Base-by-base conservation (phyloP, 2,329 filamentous ascomycete genomes). In the Cordyceps fumosorosea region DNA sequence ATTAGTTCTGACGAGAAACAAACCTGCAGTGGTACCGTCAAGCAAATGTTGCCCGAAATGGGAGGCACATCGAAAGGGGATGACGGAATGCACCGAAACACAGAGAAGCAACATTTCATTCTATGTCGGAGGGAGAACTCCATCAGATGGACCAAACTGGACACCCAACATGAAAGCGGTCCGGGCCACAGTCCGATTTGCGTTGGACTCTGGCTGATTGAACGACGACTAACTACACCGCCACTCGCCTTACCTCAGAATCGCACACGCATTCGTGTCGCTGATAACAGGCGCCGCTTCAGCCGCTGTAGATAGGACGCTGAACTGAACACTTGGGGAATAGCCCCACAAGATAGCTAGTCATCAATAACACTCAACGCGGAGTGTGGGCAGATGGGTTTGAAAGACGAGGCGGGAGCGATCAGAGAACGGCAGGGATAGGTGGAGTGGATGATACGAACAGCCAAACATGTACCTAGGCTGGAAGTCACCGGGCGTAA, bases 1-100 rank as follows among this genome's bases (percentile, higher is more conserved):
- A 24, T 54, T 57, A 26, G 22, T 66, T 10, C 53, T 66, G 22
- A 63, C 62, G 29, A 64, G 57, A 45, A 68, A 67, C 51, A 65
- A 64, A 57, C 65, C 62, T n/a, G 64, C 62, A 14, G 55, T 63
- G 24, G n/a, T 52, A 34, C 6, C 11, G 34, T 52, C n/a, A 52
- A 34, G 18, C n/a, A 1, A 34, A 34, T 52, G 18, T 52, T 52
- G 18, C 26, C 16, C n/a, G 7, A 52, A 10, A 34, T 52, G n/a
- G 29, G 16, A 34, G 18, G n/a, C 6, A 34, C n/a, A 52, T 52
- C 4, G 12, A 20, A 20, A 32, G 6, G 16, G n/a, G 18, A 52
- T 52, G 18, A 32, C 16, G 4, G 14, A 52, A 52, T 52, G n/a
- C 14, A 34, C 16, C 7, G n/a, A 34, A n/a, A 52, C 16, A n/a